These are phyloP conservation scores for Sporisorium exsertum DNA, from an alignment of 1,284 basidiomycete genomes.

Conservation along the genomic window DNA sequence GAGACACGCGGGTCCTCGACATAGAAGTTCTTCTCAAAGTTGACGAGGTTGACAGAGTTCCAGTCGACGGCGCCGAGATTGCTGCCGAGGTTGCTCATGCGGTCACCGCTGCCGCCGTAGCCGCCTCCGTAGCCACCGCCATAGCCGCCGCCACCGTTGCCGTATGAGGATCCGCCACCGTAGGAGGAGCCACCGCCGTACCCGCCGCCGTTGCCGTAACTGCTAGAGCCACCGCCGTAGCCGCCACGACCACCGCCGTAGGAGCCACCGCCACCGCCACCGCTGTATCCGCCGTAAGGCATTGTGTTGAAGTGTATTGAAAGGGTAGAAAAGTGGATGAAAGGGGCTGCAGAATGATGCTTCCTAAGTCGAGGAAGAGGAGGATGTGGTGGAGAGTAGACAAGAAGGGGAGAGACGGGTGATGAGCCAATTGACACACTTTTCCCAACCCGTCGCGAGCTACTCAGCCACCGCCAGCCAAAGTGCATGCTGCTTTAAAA, in stretches of 20 bases:
- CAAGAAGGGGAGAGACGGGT: neutral
- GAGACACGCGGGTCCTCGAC: conserved; percentile 88
- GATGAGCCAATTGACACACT: conserved; percentile 7
- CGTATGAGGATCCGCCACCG: conserved; percentile 28
- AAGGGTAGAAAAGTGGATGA: neutral
- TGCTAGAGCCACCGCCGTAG: conserved; percentile 36
- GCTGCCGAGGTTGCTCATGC: conserved; percentile 85
- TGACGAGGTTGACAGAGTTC: conserved; percentile 77
- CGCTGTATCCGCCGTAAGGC: conserved; percentile 59
- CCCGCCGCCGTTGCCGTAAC: conserved; percentile 39
- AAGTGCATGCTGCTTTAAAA: too few species aligned
- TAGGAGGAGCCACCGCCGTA: conserved; percentile 55
- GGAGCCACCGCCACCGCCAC: conserved; percentile 46
- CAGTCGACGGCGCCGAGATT: conserved; percentile 88
- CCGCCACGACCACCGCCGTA: conserved; percentile 49
- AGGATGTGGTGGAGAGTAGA: conserved; percentile 12
- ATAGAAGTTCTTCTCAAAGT: conserved; percentile 90
- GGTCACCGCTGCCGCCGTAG: conserved; percentile 74
- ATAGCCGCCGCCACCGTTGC: conserved; percentile 70
- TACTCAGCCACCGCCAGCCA: conserved; percentile 37
- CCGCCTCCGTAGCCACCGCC: conserved; percentile 49
- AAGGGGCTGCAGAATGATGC: neutral
- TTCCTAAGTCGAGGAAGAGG: conserved; percentile 21
- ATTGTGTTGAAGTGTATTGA: conserved; percentile 21
- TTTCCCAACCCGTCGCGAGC: neutral